A percentile compares a stretch with the other conserved stretches of the same genome.
phyloP scores from a whole-genome alignment of 2,329 filamentous ascomycete species.

The Cadophora gregata region DNA sequence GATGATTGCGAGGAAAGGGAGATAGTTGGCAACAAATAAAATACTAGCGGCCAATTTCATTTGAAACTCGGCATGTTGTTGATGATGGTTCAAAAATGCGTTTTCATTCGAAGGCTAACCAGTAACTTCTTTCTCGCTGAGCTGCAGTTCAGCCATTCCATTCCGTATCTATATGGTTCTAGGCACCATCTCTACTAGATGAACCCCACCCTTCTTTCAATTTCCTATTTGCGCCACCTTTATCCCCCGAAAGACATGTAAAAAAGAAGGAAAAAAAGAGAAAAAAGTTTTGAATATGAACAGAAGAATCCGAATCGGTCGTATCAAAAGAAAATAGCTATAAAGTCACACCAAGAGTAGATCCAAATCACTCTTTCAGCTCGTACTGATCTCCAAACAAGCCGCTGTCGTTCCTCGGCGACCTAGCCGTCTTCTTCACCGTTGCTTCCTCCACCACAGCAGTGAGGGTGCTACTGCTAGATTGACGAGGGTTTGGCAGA shows the following conservation, averaged over 20 bases:
- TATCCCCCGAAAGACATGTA: too few species aligned
- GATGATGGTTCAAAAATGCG: too few species aligned
- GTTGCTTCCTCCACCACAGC: constrained; percentile 62
- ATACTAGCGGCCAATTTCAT: background rate
- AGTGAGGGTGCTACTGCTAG: constrained; percentile 56
- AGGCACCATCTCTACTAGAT: too few species aligned
- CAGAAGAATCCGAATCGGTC: too few species aligned
- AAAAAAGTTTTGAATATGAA: too few species aligned
- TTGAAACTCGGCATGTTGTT: background rate
- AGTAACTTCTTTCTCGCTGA: background rate
- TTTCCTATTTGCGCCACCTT: too few species aligned
- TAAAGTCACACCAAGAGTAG: constrained; percentile 15
- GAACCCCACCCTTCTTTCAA: too few species aligned
- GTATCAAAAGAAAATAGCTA: constrained; percentile 19
- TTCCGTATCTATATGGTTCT: too few species aligned
- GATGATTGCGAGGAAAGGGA: constrained; percentile 31
- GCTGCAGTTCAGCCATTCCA: background rate
- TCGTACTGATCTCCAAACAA: constrained; percentile 66
- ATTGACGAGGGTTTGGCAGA: constrained; percentile 49
- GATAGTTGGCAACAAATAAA: background rate
- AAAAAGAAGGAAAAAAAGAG: too few species aligned
- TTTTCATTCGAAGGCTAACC: too few species aligned
- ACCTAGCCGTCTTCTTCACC: constrained; percentile 25
- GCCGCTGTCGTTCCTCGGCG: constrained; percentile 49
- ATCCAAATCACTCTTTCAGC: constrained; percentile 50